Evolutionary conservation across 192 early-diverging fungal genomes (phyloP).

Genomic region (Podila horticola): DNA sequence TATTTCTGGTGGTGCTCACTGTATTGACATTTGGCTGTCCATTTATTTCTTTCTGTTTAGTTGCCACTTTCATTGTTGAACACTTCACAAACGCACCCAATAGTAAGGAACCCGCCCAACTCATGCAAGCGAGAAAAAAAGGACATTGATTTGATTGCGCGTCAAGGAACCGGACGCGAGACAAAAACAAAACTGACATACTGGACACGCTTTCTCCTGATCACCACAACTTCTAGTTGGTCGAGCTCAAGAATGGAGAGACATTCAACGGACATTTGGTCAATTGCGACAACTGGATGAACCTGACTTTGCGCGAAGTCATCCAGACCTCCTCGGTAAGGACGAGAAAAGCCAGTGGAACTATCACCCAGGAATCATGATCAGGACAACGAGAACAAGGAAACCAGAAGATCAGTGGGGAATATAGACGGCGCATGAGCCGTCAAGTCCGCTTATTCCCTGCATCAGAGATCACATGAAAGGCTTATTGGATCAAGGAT

Average conservation of each 20-base stretch:
- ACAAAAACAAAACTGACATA: not conserved
- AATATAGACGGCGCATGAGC: too few species aligned
- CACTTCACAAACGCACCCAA: slow-evolving; percentile 87
- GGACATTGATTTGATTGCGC: not conserved
- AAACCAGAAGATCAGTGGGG: too few species aligned
- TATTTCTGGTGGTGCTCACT: not conserved
- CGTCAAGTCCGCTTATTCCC: too few species aligned
- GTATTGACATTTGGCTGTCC: not conserved
- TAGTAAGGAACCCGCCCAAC: slow-evolving; percentile 57
- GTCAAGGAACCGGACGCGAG: not conserved
- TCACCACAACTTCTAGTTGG: slow-evolving; percentile 60
- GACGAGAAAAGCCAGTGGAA: too few species aligned
- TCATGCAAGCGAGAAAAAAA: not conserved
- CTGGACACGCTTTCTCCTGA: slow-evolving; percentile 6
- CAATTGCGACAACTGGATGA: slow-evolving; percentile 98
- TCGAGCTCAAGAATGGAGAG: slow-evolving; percentile 98
- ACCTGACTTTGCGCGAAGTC: slow-evolving; percentile 93
- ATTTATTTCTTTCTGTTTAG: slow-evolving; percentile 53
- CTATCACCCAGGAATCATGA: too few species aligned
- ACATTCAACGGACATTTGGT: slow-evolving; percentile 98
- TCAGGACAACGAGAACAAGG: not conserved
- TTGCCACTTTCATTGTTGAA: slow-evolving; percentile 93
- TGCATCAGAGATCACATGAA: too few species aligned
- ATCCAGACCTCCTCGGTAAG: slow-evolving; percentile 89
- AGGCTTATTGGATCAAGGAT: not conserved